These are phyloP conservation scores for Ascosphaera acerosa DNA, from an alignment of 2,329 filamentous ascomycete genomes.

Conservation along the genomic window DNA sequence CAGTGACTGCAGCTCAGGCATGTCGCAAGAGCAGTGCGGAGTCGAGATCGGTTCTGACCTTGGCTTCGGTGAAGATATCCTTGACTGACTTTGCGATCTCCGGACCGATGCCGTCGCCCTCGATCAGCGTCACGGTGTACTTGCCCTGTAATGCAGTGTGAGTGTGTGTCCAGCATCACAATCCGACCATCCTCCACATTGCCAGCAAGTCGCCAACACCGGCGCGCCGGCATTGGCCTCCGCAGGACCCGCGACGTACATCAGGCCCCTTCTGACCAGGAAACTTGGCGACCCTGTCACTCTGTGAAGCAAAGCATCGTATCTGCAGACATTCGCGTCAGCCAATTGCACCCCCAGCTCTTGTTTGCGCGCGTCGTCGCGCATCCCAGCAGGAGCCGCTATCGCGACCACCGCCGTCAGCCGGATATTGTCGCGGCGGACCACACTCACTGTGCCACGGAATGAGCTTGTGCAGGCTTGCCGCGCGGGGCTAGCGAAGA, in stretches of 20 bases:
- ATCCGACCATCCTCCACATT: no score
- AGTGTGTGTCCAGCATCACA: no score
- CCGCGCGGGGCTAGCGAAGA: constrained; percentile 48
- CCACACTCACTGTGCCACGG: neutral
- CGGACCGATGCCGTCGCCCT: constrained; percentile 95
- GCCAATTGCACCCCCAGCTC: no score
- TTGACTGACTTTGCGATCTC: constrained; percentile 97
- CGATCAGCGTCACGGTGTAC: constrained; percentile 88
- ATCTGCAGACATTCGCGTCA: constrained; percentile 17
- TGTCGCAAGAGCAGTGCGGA: constrained; percentile 3
- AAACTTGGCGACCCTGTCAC: constrained; percentile 71
- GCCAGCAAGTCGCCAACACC: no score
- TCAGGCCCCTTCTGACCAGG: constrained; percentile 69
- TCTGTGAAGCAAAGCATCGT: constrained; percentile 33
- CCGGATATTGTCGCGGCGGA: no score
- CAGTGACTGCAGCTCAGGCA: neutral
- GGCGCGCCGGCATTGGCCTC: constrained; percentile 3
- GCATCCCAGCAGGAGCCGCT: no score
- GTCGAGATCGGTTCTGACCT: constrained; percentile 29
- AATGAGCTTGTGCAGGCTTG: constrained; percentile 39
- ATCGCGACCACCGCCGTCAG: no score
- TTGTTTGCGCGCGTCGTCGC: no score
- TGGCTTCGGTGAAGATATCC: constrained; percentile 90
- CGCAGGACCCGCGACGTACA: no score
- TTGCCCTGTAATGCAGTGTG: constrained; percentile 55